These are phyloP conservation scores for Lasiodiplodia hormozganensis DNA, from an alignment of 2,329 filamentous ascomycete species.

Conservation along the genomic window DNA sequence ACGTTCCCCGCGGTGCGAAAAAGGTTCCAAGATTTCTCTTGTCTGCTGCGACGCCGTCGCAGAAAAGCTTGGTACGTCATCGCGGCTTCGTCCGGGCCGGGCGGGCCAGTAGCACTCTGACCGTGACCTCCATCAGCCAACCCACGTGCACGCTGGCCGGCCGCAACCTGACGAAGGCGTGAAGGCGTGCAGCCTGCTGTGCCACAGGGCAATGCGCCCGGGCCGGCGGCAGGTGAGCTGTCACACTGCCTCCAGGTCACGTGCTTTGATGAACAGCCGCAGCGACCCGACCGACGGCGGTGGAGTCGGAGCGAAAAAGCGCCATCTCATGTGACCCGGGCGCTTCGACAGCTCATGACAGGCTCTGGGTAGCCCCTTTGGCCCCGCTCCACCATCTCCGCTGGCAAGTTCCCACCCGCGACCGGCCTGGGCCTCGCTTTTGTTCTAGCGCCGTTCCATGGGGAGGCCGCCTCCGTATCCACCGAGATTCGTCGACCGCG, in stretches of 20 bases:
- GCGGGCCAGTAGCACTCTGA: conserved; percentile 8
- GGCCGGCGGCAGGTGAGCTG: not conserved
- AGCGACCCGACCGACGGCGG: conserved; percentile 13
- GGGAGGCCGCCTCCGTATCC: conserved; percentile 17
- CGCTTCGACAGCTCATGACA: conserved; percentile 19
- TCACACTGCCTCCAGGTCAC: not conserved
- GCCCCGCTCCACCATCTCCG: conserved; percentile 20
- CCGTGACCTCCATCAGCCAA: not conserved
- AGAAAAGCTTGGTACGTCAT: conserved; percentile 24
- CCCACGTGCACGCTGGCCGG: conserved; percentile 8
- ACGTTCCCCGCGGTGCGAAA: conserved; percentile 9
- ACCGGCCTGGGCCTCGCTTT: conserved; percentile 23
- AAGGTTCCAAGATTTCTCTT: conserved; percentile 13
- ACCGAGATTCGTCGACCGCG: conserved; percentile 25
- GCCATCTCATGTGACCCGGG: conserved; percentile 27
- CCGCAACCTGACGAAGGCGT: not conserved
- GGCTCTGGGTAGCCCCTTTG: conserved; percentile 12
- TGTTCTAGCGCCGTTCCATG: conserved; percentile 26
- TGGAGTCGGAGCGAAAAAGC: conserved; percentile 23
- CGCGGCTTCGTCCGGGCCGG: conserved; percentile 4
- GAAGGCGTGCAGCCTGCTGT: not conserved
- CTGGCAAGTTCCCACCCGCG: conserved; percentile 20
- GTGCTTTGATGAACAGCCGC: not conserved
- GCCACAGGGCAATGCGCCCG: not conserved
- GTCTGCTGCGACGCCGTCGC: conserved; percentile 5